A percentile compares a stretch with the other conserved stretches of the same genome.
Evolutionary conservation across 108 stramenopile species (phyloP).

Genomic region (Discostella stelligeroides): DNA sequence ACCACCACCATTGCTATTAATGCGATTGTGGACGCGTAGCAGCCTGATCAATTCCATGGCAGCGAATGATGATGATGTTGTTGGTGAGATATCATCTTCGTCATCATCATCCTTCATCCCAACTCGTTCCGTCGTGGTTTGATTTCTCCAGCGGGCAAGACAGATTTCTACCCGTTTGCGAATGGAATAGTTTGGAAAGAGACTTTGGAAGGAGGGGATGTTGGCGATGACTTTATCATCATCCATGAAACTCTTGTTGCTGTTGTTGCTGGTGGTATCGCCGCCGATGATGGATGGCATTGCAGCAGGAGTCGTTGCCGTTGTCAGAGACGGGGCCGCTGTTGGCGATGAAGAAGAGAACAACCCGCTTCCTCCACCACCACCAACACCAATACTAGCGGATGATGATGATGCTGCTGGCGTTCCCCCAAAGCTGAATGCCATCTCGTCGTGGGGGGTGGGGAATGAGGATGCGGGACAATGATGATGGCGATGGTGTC

Average conservation of each 20-base stretch:
- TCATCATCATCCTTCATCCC: no score
- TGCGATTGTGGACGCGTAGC: neutral
- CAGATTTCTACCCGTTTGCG: constrained; percentile 7
- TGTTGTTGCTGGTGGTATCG: neutral
- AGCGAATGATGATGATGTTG: neutral
- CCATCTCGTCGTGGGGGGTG: no score
- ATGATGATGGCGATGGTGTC: no score
- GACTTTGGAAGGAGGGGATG: constrained; percentile 41
- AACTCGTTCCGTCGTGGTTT: no score
- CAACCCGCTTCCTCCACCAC: neutral
- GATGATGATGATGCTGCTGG: constrained; percentile 6
- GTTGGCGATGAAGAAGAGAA: constrained; percentile 26
- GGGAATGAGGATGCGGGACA: no score
- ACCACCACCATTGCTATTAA: constrained; percentile 2
- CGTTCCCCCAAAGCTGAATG: neutral
- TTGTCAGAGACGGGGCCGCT: constrained; percentile 16
- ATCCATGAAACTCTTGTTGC: constrained; percentile 4
- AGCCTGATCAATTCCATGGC: constrained; percentile 14
- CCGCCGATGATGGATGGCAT: neutral
- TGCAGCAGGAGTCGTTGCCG: constrained; percentile 9
- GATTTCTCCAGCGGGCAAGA: neutral
- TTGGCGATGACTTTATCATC: neutral
- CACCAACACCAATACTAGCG: neutral
- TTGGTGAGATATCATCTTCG: neutral
- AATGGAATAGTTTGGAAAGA: constrained; percentile 43